Conservation (phyloP, 129 eudicot species). For the Flaveria linearis region DNA sequence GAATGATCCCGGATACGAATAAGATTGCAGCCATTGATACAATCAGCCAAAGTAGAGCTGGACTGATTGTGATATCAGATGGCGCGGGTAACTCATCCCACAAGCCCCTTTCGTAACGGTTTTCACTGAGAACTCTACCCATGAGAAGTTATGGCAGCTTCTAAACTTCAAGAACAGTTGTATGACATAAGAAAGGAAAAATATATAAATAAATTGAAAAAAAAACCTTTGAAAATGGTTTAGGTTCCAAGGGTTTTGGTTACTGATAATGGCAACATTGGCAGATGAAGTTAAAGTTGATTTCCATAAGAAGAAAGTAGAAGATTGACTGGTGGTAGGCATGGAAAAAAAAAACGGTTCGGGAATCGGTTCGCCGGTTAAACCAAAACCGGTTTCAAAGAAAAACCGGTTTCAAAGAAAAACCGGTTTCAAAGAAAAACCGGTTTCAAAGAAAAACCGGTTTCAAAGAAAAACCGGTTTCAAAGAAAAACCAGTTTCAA, state of each 20-base stretch:
- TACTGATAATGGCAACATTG: conserved; percentile 23
- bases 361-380: too few relatives aligned
- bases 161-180: neutral
- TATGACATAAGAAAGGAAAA: neutral
- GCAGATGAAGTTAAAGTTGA: neutral
- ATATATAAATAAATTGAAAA: neutral
- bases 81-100: neutral
- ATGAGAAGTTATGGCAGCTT: conserved; percentile 6
- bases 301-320: conserved; percentile 21
- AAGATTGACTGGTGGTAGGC: conserved; percentile 14
- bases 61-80: conserved; percentile 42
- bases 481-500: too few relatives aligned
- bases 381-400: too few relatives aligned
- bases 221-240: too few relatives aligned
- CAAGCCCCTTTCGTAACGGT: conserved; percentile 18
- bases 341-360: too few relatives aligned
- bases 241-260: conserved; percentile 15
- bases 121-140: conserved; percentile 24
- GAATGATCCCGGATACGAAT: conserved; percentile 45
- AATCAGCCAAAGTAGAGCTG: conserved; percentile 41
- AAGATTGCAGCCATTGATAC: conserved; percentile 48
- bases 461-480: too few relatives aligned
- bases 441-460: too few relatives aligned
- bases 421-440: too few relatives aligned
- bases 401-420: too few relatives aligned